A percentile compares a stretch with the other conserved stretches of the same genome.
These are phyloP conservation scores for Novymonas esmeraldas DNA, from an alignment of 208 protist genomes.

Conservation along the genomic window DNA sequence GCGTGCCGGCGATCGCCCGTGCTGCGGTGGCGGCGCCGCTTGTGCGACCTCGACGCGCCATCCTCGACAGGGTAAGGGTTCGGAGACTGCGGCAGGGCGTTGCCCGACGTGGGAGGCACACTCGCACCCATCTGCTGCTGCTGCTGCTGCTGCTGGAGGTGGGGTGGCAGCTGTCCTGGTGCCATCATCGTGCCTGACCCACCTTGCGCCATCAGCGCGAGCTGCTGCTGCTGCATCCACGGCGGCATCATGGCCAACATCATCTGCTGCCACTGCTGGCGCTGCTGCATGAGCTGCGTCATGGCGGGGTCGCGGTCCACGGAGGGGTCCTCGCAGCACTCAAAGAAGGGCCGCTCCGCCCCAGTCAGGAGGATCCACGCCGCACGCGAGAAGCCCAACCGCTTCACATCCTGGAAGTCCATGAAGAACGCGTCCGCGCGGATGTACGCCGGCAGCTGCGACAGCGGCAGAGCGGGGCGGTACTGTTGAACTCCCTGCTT, in stretches of 20 bases:
- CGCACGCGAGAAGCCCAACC: slow-evolving; percentile 73
- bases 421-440: slow-evolving; percentile 90
- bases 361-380: slow-evolving; percentile 79
- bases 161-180: not conserved
- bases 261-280: slow-evolving; percentile 44
- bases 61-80: slow-evolving; percentile 24
- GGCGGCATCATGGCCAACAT: slow-evolving; percentile 38
- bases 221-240: slow-evolving; percentile 20
- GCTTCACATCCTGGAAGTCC: slow-evolving; percentile 75
- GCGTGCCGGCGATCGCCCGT: slow-evolving; percentile 26
- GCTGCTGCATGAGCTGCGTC: slow-evolving; percentile 53
- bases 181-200: slow-evolving; percentile 21
- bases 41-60: slow-evolving; percentile 11
- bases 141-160: not conserved
- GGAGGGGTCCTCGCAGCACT: slow-evolving; percentile 54
- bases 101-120: not conserved
- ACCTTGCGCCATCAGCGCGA: slow-evolving; percentile 12
- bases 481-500: slow-evolving; percentile 64
- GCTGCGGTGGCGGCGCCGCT: slow-evolving; percentile 17
- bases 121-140: not conserved
- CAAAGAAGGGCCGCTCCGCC: slow-evolving; percentile 45
- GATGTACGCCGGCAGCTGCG: slow-evolving; percentile 78
- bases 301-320: slow-evolving; percentile 75
- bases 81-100: not conserved
- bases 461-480: slow-evolving; percentile 67